Percentiles rank a stretch among this genome's conserved stretches.
phyloP scores from a whole-genome alignment of 345 rosid species.

The Bretschneidera sinensis region DNA sequence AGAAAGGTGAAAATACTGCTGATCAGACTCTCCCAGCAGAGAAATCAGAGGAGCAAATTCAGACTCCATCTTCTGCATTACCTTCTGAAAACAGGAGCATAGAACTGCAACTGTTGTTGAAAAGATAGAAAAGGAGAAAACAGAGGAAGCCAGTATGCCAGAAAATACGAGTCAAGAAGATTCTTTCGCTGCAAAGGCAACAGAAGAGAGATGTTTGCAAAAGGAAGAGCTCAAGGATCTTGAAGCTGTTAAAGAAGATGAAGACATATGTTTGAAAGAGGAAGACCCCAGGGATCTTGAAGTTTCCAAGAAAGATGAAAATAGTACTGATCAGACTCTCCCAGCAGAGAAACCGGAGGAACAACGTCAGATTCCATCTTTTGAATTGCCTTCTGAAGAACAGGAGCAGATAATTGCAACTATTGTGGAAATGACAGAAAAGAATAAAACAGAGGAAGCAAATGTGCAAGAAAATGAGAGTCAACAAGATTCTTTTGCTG shows the following conservation, averaged over 20 bases:
- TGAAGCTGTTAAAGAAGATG: background rate
- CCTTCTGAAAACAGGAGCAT: too few species aligned
- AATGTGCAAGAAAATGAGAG: background rate
- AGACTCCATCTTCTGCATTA: too few species aligned
- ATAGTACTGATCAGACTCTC: background rate
- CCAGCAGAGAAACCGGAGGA: constrained; percentile 6
- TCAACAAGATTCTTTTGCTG: background rate
- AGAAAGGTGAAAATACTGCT: too few species aligned
- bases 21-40: too few species aligned
- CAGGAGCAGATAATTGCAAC: background rate
- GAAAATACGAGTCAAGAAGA: background rate
- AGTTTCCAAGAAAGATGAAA: too few species aligned
- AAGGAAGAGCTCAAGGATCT: background rate
- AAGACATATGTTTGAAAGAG: too few species aligned
- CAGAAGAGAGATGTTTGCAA: background rate
- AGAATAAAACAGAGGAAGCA: background rate
- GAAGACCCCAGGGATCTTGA: too few species aligned
- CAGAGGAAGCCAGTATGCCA: too few species aligned
- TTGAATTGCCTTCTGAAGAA: background rate
- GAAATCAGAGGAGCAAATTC: too few species aligned
- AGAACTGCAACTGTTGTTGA: too few species aligned
- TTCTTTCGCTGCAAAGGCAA: background rate
- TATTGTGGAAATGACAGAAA: background rate
- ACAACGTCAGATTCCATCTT: constrained; percentile 14
- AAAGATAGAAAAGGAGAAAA: too few species aligned